Percentiles rank a stretch among this genome's conserved stretches.
These are phyloP conservation scores for Mariannaea elegans DNA, from an alignment of 2,329 filamentous ascomycete species.

Conservation along the genomic window DNA sequence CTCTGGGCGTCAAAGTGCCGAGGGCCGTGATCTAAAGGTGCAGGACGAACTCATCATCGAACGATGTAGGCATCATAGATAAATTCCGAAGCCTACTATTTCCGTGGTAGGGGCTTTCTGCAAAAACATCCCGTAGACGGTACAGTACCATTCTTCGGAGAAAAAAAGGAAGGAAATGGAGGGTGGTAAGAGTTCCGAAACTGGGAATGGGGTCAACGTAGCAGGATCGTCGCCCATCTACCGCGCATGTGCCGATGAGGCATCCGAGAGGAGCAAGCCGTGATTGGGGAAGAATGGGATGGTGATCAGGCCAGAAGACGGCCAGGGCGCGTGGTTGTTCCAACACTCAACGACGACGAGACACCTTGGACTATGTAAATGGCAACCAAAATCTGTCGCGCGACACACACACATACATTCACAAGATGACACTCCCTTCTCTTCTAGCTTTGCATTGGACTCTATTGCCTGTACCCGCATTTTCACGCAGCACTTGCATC, in stretches of 20 bases:
- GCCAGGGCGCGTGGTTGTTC: constrained; percentile 29
- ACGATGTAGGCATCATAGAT: constrained; percentile 23
- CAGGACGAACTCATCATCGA: constrained; percentile 30
- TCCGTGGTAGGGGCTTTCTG: neutral
- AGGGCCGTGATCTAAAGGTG: constrained; percentile 34
- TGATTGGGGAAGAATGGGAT: constrained; percentile 35
- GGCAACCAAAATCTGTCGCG: neutral
- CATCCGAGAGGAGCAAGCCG: constrained; percentile 26
- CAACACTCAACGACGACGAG: neutral
- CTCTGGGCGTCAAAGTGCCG: constrained; percentile 28
- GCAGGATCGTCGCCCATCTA: constrained; percentile 40
- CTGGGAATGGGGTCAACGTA: constrained; percentile 32
- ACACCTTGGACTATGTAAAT: neutral
- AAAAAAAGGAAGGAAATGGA: constrained; percentile 4
- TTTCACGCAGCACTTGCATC: neutral
- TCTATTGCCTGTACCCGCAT: neutral
- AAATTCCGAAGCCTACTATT: constrained; percentile 11
- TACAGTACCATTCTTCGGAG: constrained; percentile 7
- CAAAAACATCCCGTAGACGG: constrained; percentile 5
- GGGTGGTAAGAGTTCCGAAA: neutral
- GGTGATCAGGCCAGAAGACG: constrained; percentile 41
- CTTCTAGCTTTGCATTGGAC: neutral
- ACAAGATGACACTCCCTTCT: neutral
- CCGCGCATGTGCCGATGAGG: constrained; percentile 43
- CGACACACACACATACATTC: neutral